These are phyloP conservation scores for Mycena kentingensis DNA, from an alignment of 768 basidiomycete species.

Conservation along the genomic window DNA sequence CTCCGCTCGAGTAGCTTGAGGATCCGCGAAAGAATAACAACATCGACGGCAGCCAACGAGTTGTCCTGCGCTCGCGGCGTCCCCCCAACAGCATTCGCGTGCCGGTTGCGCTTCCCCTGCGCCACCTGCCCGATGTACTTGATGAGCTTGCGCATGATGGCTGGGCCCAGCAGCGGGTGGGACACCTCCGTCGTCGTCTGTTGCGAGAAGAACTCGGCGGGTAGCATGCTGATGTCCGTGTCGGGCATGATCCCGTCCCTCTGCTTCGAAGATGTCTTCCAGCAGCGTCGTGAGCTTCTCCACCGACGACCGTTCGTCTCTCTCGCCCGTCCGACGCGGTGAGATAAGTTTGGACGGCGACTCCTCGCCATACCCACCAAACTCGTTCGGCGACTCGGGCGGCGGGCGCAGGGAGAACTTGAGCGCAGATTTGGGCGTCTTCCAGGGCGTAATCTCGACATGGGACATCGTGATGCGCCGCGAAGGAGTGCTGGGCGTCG, in stretches of 20 bases:
- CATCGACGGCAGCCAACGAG: conserved; percentile 66
- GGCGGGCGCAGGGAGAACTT: conserved; percentile 25
- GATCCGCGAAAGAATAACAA: conserved; percentile 58
- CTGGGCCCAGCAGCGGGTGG: conserved; percentile 60
- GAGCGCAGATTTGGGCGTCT: conserved; percentile 45
- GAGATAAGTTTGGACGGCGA: conserved; percentile 36
- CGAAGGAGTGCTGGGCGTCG: conserved; percentile 33
- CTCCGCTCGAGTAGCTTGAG: conserved; percentile 80
- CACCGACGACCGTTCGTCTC: conserved; percentile 76
- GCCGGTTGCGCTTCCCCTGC: conserved; percentile 70
- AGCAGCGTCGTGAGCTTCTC: conserved; percentile 77
- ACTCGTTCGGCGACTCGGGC: conserved; percentile 40
- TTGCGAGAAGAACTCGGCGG: conserved; percentile 64
- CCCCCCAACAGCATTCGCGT: conserved; percentile 40
- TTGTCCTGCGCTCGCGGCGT: conserved; percentile 56
- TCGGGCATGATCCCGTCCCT: conserved; percentile 71
- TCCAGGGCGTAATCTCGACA: conserved; percentile 48
- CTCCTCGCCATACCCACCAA: conserved; percentile 62
- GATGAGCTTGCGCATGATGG: conserved; percentile 65
- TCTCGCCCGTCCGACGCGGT: conserved; percentile 64
- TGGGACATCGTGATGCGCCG: conserved; percentile 44
- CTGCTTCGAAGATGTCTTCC: conserved; percentile 84
- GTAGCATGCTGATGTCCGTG: conserved; percentile 49
- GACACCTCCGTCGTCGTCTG: conserved; percentile 54
- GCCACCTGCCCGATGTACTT: conserved; percentile 69